Percentiles rank a stretch among this genome's conserved stretches.
phyloP scores from a whole-genome alignment of 1,139 yeast species.

The Geotrichum carabidarum region DNA sequence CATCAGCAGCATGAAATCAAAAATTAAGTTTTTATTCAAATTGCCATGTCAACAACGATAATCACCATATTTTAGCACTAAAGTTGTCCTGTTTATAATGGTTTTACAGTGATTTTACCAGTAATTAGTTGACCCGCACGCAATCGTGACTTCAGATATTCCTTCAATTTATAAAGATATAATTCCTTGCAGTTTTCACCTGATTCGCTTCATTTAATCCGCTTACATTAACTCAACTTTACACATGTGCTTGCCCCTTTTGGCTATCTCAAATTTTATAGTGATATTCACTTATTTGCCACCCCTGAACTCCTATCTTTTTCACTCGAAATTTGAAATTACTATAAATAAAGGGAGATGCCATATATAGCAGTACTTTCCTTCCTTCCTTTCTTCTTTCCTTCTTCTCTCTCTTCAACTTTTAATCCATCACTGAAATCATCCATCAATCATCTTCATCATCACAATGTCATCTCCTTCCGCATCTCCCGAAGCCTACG shows the following conservation, averaged over 20 bases:
- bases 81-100: too few species aligned
- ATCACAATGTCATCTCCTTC: slow-evolving; percentile 2
- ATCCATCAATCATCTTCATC: neutral
- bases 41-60: too few species aligned
- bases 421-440: neutral
- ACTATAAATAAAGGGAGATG: neutral
- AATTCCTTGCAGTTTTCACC: too few species aligned
- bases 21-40: too few species aligned
- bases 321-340: neutral
- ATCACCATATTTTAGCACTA: too few species aligned
- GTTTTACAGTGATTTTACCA: too few species aligned
- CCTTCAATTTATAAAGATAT: too few species aligned
- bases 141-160: too few species aligned
- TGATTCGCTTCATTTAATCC: neutral
- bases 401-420: neutral
- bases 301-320: slow-evolving; percentile 7
- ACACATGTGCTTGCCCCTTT: neutral
- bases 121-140: too few species aligned
- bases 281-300: neutral
- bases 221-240: neutral
- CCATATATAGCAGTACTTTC: slow-evolving; percentile 1
- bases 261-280: neutral
- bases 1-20: too few species aligned
- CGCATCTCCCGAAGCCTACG: neutral
- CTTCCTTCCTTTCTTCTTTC: neutral